Conservation (phyloP, 2,329 filamentous ascomycete species). For the Pyrenophora teres region DNA sequence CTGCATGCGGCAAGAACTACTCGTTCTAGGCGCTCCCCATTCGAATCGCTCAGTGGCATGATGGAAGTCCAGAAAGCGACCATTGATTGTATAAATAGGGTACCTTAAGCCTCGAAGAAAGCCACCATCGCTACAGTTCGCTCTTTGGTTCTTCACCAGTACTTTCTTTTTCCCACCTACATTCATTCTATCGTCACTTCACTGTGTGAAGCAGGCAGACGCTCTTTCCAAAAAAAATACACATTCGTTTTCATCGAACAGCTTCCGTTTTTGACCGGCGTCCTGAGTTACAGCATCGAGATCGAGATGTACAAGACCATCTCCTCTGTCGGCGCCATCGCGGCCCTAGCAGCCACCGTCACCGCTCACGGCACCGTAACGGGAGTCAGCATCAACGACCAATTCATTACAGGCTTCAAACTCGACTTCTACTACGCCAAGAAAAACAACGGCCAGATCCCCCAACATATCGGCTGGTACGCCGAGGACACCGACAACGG, state of each 20-base stretch:
- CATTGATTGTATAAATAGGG: slow-evolving; percentile 30
- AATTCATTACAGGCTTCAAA: slow-evolving; percentile 52
- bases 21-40: slow-evolving; percentile 14
- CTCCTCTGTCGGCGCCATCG: slow-evolving; percentile 33
- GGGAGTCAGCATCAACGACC: slow-evolving; percentile 55
- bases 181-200: slow-evolving; percentile 33
- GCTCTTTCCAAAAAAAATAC: slow-evolving; percentile 30
- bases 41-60: not conserved
- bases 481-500: slow-evolving; percentile 47
- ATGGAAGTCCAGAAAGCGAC: not conserved
- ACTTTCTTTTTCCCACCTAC: slow-evolving; percentile 36
- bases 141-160: slow-evolving; percentile 31
- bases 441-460: slow-evolving; percentile 29
- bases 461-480: slow-evolving; percentile 53
- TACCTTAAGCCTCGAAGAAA: slow-evolving; percentile 8
- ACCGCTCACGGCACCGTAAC: slow-evolving; percentile 54
- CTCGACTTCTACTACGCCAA: slow-evolving; percentile 49
- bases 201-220: slow-evolving; percentile 42
- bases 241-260: slow-evolving; percentile 30
- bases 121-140: slow-evolving; percentile 34
- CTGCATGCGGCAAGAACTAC: slow-evolving; percentile 24
- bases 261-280: slow-evolving; percentile 18
- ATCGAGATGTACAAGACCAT: slow-evolving; percentile 37
- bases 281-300: not conserved
- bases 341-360: slow-evolving; percentile 47